These are phyloP conservation scores for Venturia asperata DNA, from an alignment of 2,329 filamentous ascomycete species.

Conservation along the genomic window DNA sequence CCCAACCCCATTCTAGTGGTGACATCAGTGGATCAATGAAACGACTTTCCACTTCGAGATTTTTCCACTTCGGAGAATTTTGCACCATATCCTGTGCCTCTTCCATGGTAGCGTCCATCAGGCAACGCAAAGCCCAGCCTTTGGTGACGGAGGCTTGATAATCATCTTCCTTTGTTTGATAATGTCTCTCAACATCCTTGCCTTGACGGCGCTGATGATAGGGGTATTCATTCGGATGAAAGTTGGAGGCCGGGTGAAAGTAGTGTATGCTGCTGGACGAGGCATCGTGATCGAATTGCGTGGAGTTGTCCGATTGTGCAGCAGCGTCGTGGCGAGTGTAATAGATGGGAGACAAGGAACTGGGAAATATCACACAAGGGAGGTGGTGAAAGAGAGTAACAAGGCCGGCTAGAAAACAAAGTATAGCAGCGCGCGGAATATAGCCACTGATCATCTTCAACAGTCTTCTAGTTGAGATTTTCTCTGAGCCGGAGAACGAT, in stretches of 20 bases:
- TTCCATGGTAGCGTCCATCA: slow-evolving; percentile 1
- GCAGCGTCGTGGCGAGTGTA: not conserved
- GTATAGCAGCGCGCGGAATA: not conserved
- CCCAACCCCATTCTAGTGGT: not conserved
- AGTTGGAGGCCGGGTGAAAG: not conserved
- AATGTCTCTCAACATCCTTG: no score
- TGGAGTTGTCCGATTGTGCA: not conserved
- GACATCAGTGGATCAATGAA: not conserved
- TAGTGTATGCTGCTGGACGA: not conserved
- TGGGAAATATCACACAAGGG: not conserved
- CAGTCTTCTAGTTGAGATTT: not conserved
- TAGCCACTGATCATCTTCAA: not conserved
- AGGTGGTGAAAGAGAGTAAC: not conserved
- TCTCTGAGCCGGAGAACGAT: not conserved
- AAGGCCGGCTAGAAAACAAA: not conserved
- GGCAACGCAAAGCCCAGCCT: slow-evolving; percentile 5
- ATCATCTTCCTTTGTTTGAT: not conserved
- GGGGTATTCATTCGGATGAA: not conserved
- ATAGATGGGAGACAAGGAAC: not conserved
- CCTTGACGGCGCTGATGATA: not conserved
- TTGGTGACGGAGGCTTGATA: not conserved
- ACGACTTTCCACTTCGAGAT: not conserved
- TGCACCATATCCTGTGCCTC: not conserved
- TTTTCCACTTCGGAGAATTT: not conserved
- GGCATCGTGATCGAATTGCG: not conserved